phyloP scores from a whole-genome alignment of 768 basidiomycete genomes.

The Postia placenta region DNA sequence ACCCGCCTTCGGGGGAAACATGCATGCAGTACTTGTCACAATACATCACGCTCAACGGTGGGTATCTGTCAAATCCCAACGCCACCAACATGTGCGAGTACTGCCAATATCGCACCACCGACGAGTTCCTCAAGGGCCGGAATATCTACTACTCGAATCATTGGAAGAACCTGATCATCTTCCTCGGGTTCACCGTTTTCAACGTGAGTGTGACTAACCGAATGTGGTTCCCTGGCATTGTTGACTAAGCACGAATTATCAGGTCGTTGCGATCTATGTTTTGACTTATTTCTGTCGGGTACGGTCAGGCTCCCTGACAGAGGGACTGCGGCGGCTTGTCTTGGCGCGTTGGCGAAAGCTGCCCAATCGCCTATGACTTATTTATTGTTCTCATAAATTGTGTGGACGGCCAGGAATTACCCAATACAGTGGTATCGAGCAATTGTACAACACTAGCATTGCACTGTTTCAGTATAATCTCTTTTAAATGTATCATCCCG shows the following conservation, averaged over 20 bases:
- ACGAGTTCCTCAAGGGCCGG: constrained; percentile 44
- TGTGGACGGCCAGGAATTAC: not conserved
- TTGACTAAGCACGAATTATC: not conserved
- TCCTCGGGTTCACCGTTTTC: constrained; percentile 36
- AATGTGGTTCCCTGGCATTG: not conserved
- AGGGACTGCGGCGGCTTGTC: not conserved
- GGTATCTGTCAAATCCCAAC: constrained; percentile 39
- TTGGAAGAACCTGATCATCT: constrained; percentile 43
- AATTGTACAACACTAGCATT: not conserved
- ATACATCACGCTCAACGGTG: constrained; percentile 37
- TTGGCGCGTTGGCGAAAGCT: not conserved
- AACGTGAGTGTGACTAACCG: constrained; percentile 31
- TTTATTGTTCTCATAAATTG: not conserved
- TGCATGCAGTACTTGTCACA: constrained; percentile 40
- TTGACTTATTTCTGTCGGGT: constrained; percentile 58
- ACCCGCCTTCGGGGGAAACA: constrained; percentile 37
- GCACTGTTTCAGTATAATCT: no score
- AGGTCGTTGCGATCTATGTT: constrained; percentile 41
- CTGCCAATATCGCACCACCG: constrained; percentile 55
- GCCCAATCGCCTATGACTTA: not conserved
- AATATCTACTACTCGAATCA: constrained; percentile 52
- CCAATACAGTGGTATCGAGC: not conserved
- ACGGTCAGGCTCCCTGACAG: constrained; percentile 10
- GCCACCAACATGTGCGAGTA: constrained; percentile 37
- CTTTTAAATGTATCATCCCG: no score